Base-by-base conservation (phyloP, 345 rosid genomes). In the Pistacia atlantica region DNA sequence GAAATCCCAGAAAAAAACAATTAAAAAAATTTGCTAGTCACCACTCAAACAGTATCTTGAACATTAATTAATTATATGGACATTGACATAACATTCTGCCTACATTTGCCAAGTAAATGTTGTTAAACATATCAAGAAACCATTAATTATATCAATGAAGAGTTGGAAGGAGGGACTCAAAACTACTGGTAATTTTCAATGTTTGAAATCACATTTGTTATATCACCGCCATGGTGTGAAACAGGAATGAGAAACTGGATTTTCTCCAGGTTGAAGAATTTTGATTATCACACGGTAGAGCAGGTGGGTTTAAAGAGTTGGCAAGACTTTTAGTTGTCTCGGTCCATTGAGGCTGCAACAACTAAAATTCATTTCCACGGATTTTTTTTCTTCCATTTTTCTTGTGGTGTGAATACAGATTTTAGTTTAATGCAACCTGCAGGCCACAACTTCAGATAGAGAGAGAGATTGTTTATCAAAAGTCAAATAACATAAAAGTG, bases 381-480 rank as follows among this genome's bases (percentile, higher is more conserved):
- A 63, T 22, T 28, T 8, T 25, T 22, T 18, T 13, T 5, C 33
- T 31, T 31, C 3, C 33, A 13, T 46, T 63, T 28, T 78, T 11
- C 37, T 25, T 4, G 8, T 57, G 70, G 58, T 31, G 71, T 65
- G 20, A 9, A 48, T 0, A 31, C 59, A 22, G 60, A 13, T 4
- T 28, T 63, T 73, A 67, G 60, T 79, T 75, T 72, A 76, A 54
- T 63, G 20, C 80, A 55, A 82, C 56, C 74, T 77, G 81, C 76
- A 60, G 54, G 46, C 58, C 60, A 22, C 65, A 72, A 63, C 74
- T 18, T 72, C 9, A 49, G 13, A 35, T 22, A 68, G 56, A 11
- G 57, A 59, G 14, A 57, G 17, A 62, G 17, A 62, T 8, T 37
- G 63, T n/a, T 37, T 3, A 7, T 20, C 22, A 2, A 67, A 75